Evolutionary conservation across 345 rosid genomes (phyloP).

Genomic region (Citrus trifoliata): DNA sequence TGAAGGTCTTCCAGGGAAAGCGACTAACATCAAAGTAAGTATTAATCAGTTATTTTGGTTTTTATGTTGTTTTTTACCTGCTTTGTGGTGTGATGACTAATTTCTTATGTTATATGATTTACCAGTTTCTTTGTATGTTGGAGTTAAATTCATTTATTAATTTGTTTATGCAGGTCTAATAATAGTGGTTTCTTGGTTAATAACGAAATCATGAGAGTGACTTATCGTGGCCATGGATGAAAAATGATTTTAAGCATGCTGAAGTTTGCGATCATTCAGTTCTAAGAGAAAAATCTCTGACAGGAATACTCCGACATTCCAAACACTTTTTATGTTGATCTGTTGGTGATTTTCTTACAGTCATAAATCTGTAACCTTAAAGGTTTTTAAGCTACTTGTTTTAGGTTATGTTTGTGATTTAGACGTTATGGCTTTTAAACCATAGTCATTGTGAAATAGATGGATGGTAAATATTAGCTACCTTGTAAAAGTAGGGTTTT

Average conservation of each 20-base stretch:
- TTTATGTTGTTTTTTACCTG: background rate
- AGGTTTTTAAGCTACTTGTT: background rate
- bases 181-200: background rate
- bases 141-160: no score
- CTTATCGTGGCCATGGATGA: background rate
- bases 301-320: background rate
- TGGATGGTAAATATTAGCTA: no score
- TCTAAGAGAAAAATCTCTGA: background rate
- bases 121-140: background rate
- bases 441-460: no score
- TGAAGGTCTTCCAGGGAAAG: conserved; percentile 85
- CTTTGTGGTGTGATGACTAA: background rate
- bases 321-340: background rate
- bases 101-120: background rate
- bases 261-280: background rate
- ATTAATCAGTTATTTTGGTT: background rate
- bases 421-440: no score
- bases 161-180: background rate
- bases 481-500: no score
- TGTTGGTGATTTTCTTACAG: background rate
- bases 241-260: background rate
- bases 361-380: background rate
- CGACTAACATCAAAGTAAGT: conserved; percentile 83
- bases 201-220: background rate
- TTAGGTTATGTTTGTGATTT: background rate